Conservation (phyloP, 2,329 filamentous ascomycete species). For the Leptographium flavum region DNA sequence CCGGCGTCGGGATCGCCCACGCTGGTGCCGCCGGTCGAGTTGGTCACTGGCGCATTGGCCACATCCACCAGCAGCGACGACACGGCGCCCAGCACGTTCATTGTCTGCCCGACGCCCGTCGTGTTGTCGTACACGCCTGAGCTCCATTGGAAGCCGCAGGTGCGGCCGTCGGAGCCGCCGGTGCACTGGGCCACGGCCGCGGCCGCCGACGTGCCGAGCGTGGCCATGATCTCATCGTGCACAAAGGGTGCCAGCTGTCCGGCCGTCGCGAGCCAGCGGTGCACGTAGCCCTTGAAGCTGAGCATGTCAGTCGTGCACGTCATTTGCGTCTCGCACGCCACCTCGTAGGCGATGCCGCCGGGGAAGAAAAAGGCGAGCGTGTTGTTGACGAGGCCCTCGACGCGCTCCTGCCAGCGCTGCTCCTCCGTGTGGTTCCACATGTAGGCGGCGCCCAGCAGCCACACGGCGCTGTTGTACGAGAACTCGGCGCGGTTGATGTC, state of each 20-base stretch:
- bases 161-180: slow-evolving; percentile 24
- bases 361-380: slow-evolving; percentile 32
- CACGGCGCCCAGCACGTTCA: slow-evolving; percentile 37
- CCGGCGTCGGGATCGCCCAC: slow-evolving; percentile 31
- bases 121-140: slow-evolving; percentile 30
- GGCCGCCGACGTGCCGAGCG: slow-evolving; percentile 29
- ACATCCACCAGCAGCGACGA: slow-evolving; percentile 26
- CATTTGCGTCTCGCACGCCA: slow-evolving; percentile 35
- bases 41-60: slow-evolving; percentile 21
- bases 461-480: slow-evolving; percentile 39
- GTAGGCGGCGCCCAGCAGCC: slow-evolving; percentile 38
- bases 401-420: slow-evolving; percentile 27
- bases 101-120: slow-evolving; percentile 38
- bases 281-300: slow-evolving; percentile 42
- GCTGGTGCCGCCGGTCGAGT: slow-evolving; percentile 34
- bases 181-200: slow-evolving; percentile 36
- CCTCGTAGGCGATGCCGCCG: slow-evolving; percentile 33
- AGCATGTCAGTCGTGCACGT: slow-evolving; percentile 44
- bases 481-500: slow-evolving; percentile 37
- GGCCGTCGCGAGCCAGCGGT: slow-evolving; percentile 35
- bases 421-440: slow-evolving; percentile 35
- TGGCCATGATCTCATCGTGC: slow-evolving; percentile 25
- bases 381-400: slow-evolving; percentile 29
- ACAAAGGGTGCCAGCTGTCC: slow-evolving; percentile 35
- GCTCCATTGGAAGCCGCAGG: slow-evolving; percentile 41